Conservation (phyloP, 768 basidiomycete species). For the Mycena rebaudengoi region DNA sequence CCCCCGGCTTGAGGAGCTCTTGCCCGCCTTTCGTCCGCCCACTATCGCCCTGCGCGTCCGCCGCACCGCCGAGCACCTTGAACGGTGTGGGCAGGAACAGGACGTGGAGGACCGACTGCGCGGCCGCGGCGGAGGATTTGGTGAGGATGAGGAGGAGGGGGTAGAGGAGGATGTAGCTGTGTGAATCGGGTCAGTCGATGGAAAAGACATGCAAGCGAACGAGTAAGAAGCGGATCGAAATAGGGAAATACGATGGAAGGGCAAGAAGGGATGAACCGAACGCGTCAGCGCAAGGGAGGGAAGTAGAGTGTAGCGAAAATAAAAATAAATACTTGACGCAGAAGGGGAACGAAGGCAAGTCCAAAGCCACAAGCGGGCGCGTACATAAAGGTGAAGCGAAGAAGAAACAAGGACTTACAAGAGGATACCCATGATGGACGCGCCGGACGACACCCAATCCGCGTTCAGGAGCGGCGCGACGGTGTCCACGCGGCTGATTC, state of each 20-base stretch:
- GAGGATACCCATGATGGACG: conserved; percentile 44
- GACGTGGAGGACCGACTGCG: conserved; percentile 84
- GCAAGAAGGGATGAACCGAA: too few relatives aligned
- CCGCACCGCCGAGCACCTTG: conserved; percentile 54
- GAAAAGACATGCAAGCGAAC: too few relatives aligned
- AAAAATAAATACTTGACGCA: too few relatives aligned
- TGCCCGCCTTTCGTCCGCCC: conserved; percentile 33
- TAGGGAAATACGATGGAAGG: too few relatives aligned
- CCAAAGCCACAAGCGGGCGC: too few relatives aligned
- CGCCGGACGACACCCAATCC: neutral
- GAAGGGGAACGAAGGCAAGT: too few relatives aligned
- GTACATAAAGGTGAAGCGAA: conserved; percentile 43
- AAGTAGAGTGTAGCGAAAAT: too few relatives aligned
- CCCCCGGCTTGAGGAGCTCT: conserved; percentile 81
- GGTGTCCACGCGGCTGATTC: conserved; percentile 77
- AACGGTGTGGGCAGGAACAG: conserved; percentile 86
- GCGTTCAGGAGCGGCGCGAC: conserved; percentile 57
- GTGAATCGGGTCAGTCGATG: too few relatives aligned
- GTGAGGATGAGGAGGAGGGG: conserved; percentile 74
- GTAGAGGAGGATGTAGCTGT: conserved; percentile 75
- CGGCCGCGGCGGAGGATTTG: conserved; percentile 68
- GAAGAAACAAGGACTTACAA: conserved; percentile 40
- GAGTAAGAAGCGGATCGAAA: too few relatives aligned
- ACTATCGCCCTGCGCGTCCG: neutral
- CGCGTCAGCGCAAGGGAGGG: too few relatives aligned